Evolutionary conservation across 108 stramenopile species (phyloP), one percentile per base, ranked within the genome.

Genomic region (Cyclotella sp.): DNA sequence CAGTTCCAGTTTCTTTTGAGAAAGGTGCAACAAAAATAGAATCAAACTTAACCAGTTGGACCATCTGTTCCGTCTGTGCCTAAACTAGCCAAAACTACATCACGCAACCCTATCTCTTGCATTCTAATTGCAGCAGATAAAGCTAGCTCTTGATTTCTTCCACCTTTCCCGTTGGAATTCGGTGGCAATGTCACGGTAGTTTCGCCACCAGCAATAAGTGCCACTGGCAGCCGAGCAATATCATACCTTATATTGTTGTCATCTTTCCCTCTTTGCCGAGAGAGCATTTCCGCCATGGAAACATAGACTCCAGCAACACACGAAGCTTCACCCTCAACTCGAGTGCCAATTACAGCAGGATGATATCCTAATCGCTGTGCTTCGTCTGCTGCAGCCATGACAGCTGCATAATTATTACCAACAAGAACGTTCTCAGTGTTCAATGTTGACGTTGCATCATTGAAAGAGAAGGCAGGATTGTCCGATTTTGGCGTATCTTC

Each of bases 51-150:
- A 68, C 67, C 67, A 19, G 93, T 96, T 13, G 95, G 95, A 26
- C 95, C 95, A 75, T 96, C 95, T 8, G 91, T 93, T 9, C 95
- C 95, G 81, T 96, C 95, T 10, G 95, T 94, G 4, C 95, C 95
- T 12, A 87, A 83, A 70, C 87, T 87, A 12, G 89, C 89, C 24
- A 94, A 26, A 24, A 92, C 87, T 18, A 93, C 87, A 76, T 93
- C 86, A 27, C 88, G 80, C 70, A 96, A 65, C 11, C 68, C 72
- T 44, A 90, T 60, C 61, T 84, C 66, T 0, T 85, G 70, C 59
- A 94, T 54, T 63, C 81, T 66, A 22, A 90, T 52, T 19, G 91
- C 93, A 26, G 90, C 91, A 28, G 87, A 77, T 15, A 96, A 69
- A 11, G 89, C 89, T 52, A 96, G 72, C 88, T 96, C 95, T 83